A percentile compares a stretch with the other conserved stretches of the same genome.
These are phyloP conservation scores for Mollisiaceae sp. DNA, from an alignment of 2,329 filamentous ascomycete species.

Conservation along the genomic window DNA sequence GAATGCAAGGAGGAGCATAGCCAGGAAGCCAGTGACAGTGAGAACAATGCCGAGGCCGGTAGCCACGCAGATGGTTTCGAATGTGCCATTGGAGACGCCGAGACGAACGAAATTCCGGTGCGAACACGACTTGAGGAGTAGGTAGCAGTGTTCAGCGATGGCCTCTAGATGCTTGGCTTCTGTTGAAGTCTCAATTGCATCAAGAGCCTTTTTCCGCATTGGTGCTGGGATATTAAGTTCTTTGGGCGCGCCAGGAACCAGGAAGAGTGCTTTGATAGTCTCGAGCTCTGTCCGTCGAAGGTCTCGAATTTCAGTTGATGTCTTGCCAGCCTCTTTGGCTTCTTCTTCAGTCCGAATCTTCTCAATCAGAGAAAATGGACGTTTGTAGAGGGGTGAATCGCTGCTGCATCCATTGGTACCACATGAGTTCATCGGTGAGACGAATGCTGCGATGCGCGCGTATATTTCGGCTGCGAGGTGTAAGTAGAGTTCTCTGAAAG, in stretches of 20 bases:
- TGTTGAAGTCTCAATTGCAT: slow-evolving; percentile 44
- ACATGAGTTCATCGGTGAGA: slow-evolving; percentile 21
- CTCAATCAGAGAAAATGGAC: slow-evolving; percentile 22
- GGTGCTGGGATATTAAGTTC: slow-evolving; percentile 54
- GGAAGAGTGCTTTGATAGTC: slow-evolving; percentile 49
- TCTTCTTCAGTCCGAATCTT: slow-evolving; percentile 17
- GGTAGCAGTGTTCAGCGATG: slow-evolving; percentile 53
- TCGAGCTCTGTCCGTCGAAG: slow-evolving; percentile 43
- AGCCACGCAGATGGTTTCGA: slow-evolving; percentile 54
- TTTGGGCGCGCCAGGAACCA: slow-evolving; percentile 49
- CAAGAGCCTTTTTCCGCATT: slow-evolving; percentile 48
- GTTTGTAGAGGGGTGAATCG: slow-evolving; percentile 24
- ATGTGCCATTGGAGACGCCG: slow-evolving; percentile 57
- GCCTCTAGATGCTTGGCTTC: slow-evolving; percentile 47
- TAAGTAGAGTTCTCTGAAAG: slow-evolving; percentile 1
- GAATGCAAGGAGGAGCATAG: slow-evolving; percentile 49
- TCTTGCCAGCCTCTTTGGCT: slow-evolving; percentile 16
- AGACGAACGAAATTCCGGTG: slow-evolving; percentile 58
- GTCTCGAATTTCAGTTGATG: slow-evolving; percentile 20
- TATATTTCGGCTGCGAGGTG: slow-evolving; percentile 26
- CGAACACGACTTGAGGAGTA: slow-evolving; percentile 54
- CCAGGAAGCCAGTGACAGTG: slow-evolving; percentile 48
- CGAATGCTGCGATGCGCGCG: slow-evolving; percentile 24
- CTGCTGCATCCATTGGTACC: slow-evolving; percentile 19
- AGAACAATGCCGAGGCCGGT: slow-evolving; percentile 50